Base-by-base conservation (phyloP, 2,329 filamentous ascomycete genomes). In the Hyphodiscus sp. region DNA sequence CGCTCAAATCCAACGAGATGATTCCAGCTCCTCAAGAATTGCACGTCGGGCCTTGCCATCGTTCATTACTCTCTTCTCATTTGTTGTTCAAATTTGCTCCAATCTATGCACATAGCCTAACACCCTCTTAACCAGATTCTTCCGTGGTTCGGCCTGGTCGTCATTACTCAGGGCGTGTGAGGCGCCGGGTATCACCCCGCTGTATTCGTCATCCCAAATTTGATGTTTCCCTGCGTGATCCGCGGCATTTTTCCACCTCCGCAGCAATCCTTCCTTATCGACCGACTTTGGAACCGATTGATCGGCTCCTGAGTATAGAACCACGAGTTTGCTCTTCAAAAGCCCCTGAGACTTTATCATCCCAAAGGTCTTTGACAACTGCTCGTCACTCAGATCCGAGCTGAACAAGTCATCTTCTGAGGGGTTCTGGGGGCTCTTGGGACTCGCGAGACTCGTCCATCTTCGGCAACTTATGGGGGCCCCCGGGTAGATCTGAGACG, bases 391-490 rank as follows among this genome's bases (percentile, higher is more conserved):
- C 23, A 86, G 66, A 65, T 87, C 84, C 11, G 76, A 79, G 54
- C 79, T 83, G 68, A 86, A 87, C 54, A 82, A 77, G 63, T 87
- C 84, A 64, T 87, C 83, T 47, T 80, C 78, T 2, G 75, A 76
- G 1, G 74, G 76, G 18, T 70, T 65, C 26, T 72, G 69, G 0
- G 80, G 80, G 20, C 76, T 79, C 42, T 63, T 62, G 0, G 66
- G 66, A 46, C 69, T 71, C 1, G 76, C 72, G 9, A 87, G 71
- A 54, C 80, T 82, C 44, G 66, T 58, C 55, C 61, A 68, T 49
- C 63, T 53, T 26, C 61, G 60, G 44, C 58, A 64, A 50, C 58
- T 68, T 43, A 68, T 62, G 26, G 66, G 67, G 18, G 61, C 64
- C 41, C 60, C 58, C 50, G 69, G 70, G 20, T 55, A 55, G 30